phyloP scores from a whole-genome alignment of 441 rosid genomes.

The Pelargonium cotyledonis region DNA sequence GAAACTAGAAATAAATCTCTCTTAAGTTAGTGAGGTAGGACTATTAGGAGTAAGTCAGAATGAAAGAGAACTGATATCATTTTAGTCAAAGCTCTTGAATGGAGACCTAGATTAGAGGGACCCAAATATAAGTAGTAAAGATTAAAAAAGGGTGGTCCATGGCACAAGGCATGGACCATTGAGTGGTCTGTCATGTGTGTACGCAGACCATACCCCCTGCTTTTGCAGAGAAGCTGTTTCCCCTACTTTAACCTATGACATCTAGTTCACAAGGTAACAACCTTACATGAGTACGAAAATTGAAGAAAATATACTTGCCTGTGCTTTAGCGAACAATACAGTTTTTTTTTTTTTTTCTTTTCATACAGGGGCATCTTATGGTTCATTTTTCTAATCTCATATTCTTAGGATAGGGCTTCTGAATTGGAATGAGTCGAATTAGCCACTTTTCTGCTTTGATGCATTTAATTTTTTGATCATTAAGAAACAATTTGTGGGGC shows the following conservation, averaged over 20 bases:
- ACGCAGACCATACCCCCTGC: too few relatives aligned
- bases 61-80: neutral
- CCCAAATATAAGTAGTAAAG: neutral
- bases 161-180: too few relatives aligned
- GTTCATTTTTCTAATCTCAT: neutral
- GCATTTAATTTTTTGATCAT: neutral
- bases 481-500: neutral
- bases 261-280: too few relatives aligned
- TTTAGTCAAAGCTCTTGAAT: neutral
- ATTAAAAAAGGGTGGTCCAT: too few relatives aligned
- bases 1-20: neutral
- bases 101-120: neutral
- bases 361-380: neutral
- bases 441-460: neutral
- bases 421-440: neutral
- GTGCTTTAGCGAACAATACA: neutral
- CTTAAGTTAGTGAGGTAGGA: neutral
- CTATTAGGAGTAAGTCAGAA: neutral
- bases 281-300: neutral
- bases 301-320: neutral
- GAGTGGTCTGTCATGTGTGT: too few relatives aligned
- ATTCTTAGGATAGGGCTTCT: conserved; percentile 2
- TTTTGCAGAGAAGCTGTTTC: too few relatives aligned
- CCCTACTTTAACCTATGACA: too few relatives aligned
- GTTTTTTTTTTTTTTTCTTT: neutral